These are phyloP conservation scores for Priceomyces haplophilus DNA, from an alignment of 805 yeast species.

Conservation along the genomic window DNA sequence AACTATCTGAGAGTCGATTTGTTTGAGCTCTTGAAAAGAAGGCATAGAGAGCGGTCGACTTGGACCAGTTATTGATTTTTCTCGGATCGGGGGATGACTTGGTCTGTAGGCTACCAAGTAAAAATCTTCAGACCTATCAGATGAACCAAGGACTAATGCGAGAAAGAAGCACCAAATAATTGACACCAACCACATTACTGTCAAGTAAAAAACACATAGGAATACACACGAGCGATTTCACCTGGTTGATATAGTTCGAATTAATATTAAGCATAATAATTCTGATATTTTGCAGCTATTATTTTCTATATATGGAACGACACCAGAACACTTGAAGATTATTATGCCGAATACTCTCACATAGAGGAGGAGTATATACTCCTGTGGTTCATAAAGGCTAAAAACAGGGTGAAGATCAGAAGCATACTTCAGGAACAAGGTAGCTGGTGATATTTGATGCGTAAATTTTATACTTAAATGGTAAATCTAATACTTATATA, in stretches of 20 bases:
- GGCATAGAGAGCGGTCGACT: neutral
- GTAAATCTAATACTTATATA: neutral
- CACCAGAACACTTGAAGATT: neutral
- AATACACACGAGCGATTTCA: too few relatives aligned
- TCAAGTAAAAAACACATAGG: too few relatives aligned
- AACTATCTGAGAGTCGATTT: neutral
- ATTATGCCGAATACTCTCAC: neutral
- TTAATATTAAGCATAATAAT: too few relatives aligned
- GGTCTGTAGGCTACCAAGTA: constrained; percentile 7
- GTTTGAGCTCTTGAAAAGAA: neutral
- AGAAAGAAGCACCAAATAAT: neutral
- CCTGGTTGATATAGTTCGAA: too few relatives aligned
- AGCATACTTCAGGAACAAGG: too few relatives aligned
- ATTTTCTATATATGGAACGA: too few relatives aligned
- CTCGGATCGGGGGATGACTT: neutral
- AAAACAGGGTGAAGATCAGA: neutral
- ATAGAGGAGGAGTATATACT: too few relatives aligned
- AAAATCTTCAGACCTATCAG: constrained; percentile 5
- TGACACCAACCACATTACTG: neutral
- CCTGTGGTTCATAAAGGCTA: neutral
- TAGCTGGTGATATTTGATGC: too few relatives aligned
- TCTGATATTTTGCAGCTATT: too few relatives aligned
- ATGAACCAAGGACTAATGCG: neutral
- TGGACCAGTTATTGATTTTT: too few relatives aligned
- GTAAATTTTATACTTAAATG: neutral